These are phyloP conservation scores for Yamadazyma sp. DNA, from an alignment of 805 yeast genomes.

Conservation along the genomic window DNA sequence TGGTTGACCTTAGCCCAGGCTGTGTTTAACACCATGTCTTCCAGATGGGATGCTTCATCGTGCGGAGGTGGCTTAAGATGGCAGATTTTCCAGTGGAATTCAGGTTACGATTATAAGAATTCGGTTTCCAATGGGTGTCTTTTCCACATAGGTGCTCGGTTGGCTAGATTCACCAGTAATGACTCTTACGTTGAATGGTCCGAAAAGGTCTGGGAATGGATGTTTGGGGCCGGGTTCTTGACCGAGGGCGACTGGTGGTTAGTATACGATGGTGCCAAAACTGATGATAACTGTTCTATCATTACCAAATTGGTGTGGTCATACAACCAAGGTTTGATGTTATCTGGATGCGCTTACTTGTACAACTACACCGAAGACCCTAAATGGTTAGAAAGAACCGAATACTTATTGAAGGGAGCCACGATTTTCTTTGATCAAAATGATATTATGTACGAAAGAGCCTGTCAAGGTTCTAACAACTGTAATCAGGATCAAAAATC, in stretches of 20 bases:
- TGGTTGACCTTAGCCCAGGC: slow-evolving; percentile 46
- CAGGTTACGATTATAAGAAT: slow-evolving; percentile 47
- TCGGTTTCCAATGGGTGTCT: slow-evolving; percentile 46
- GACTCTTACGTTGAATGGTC: slow-evolving; percentile 42
- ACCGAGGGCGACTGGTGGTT: slow-evolving; percentile 43
- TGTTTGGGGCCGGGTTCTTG: slow-evolving; percentile 44
- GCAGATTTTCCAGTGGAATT: slow-evolving; percentile 51
- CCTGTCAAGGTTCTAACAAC: slow-evolving; percentile 64
- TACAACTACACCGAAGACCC: slow-evolving; percentile 69
- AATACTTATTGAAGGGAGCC: slow-evolving; percentile 54
- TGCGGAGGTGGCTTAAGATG: slow-evolving; percentile 48
- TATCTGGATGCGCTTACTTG: slow-evolving; percentile 79
- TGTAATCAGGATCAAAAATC: slow-evolving; percentile 90
- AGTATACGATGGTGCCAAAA: slow-evolving; percentile 75
- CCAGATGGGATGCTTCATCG: slow-evolving; percentile 39
- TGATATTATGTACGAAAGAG: slow-evolving; percentile 70
- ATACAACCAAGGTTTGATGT: slow-evolving; percentile 77
- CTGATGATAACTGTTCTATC: slow-evolving; percentile 59
- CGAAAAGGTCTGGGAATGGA: slow-evolving; percentile 46
- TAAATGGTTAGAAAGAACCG: slow-evolving; percentile 65
- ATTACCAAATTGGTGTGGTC: slow-evolving; percentile 73
- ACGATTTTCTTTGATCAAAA: slow-evolving; percentile 54
- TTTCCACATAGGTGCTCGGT: slow-evolving; percentile 45
- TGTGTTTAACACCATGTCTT: slow-evolving; percentile 45
- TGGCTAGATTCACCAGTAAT: slow-evolving; percentile 42